These are phyloP conservation scores for Ophiocordyceps camponoti-saundersi DNA, from an alignment of 2,329 filamentous ascomycete species.

Conservation along the genomic window DNA sequence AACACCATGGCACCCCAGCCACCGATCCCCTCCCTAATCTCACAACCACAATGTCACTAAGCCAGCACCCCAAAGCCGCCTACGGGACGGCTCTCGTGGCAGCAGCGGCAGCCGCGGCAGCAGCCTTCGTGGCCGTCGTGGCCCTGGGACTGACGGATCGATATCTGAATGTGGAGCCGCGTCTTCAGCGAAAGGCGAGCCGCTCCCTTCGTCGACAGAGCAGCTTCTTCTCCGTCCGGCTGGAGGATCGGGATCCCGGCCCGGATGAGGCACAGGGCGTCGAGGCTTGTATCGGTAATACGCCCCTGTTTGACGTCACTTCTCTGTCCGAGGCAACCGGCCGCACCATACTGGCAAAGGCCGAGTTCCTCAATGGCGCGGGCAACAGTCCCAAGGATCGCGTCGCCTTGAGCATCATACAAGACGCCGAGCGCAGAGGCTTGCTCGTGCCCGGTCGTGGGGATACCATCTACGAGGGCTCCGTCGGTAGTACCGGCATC, in stretches of 20 bases:
- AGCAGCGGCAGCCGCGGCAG: conserved; percentile 43
- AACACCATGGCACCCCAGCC: conserved; percentile 1
- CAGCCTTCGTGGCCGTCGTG: conserved; percentile 63
- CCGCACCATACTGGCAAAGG: conserved; percentile 81
- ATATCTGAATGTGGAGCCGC: conserved; percentile 55
- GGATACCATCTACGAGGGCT: conserved; percentile 95
- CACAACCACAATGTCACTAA: conserved; percentile 32
- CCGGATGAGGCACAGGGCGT: conserved; percentile 38
- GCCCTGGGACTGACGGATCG: conserved; percentile 67
- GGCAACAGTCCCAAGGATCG: conserved; percentile 90
- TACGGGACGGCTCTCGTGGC: conserved; percentile 50
- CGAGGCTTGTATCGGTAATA: conserved; percentile 85
- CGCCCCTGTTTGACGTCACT: conserved; percentile 71
- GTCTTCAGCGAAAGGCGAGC: conserved; percentile 33
- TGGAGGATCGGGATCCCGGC: conserved; percentile 26
- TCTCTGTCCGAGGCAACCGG: conserved; percentile 76
- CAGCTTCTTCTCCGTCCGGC: conserved; percentile 31
- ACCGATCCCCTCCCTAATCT: not conserved
- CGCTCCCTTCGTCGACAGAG: conserved; percentile 14
- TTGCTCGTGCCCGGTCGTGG: conserved; percentile 63
- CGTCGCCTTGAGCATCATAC: conserved; percentile 81
- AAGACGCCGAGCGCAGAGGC: conserved; percentile 60
- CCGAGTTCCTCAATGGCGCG: conserved; percentile 90
- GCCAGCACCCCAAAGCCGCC: conserved; percentile 38
- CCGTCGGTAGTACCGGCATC: conserved; percentile 90